Conservation (phyloP, 2,329 filamentous ascomycete species). For the Aspergillus latus region DNA sequence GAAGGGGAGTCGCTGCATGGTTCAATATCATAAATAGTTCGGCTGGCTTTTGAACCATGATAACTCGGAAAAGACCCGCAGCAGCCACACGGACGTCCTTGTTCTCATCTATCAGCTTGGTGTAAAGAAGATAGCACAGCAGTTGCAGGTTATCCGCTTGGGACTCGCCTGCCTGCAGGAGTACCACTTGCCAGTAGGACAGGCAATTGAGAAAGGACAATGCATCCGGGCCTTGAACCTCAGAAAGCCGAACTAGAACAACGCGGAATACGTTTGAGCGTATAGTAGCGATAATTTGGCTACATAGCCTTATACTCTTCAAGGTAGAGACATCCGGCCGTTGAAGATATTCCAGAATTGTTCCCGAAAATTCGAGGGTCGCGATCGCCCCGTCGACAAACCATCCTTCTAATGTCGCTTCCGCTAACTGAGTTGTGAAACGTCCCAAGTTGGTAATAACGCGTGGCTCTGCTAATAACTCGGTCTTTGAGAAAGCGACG, state of each 20-base stretch:
- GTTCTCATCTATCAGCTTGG: constrained; percentile 73
- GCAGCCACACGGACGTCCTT: constrained; percentile 70
- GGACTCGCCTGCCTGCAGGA: constrained; percentile 72
- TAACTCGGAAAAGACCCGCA: constrained; percentile 83
- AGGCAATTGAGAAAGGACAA: constrained; percentile 78
- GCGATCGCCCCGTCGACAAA: constrained; percentile 84
- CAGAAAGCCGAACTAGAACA: constrained; percentile 77
- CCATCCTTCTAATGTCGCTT: constrained; percentile 94
- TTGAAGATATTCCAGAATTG: constrained; percentile 83
- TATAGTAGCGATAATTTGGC: constrained; percentile 74
- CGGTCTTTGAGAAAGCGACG: constrained; percentile 69
- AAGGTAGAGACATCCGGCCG: constrained; percentile 74
- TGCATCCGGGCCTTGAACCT: constrained; percentile 71
- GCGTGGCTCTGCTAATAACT: constrained; percentile 73
- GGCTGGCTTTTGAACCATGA: constrained; percentile 88
- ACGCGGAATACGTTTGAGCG: constrained; percentile 75
- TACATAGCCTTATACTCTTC: constrained; percentile 90
- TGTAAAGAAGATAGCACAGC: constrained; percentile 90
- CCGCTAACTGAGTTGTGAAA: constrained; percentile 76
- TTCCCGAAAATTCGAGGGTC: constrained; percentile 81
- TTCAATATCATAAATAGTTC: constrained; percentile 74
- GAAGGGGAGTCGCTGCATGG: constrained; percentile 68
- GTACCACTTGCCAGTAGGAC: constrained; percentile 92
- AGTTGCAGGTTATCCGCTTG: constrained; percentile 82
- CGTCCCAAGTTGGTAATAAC: constrained; percentile 83